Conservation (phyloP, 176 grass and related monocot species). For the Oryza glumipatula region DNA sequence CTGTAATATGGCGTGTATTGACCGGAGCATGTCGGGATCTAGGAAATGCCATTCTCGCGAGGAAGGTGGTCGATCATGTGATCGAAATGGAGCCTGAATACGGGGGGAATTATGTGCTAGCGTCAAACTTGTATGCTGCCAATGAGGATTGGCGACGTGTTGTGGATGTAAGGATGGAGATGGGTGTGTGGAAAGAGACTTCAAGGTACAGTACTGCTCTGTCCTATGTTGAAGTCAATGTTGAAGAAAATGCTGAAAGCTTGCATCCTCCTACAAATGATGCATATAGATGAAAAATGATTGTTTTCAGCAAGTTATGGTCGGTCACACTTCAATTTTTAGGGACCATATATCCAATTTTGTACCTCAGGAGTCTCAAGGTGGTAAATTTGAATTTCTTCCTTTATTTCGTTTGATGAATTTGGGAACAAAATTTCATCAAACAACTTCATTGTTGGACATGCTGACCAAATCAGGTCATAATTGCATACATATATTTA, state of each 20-base stretch:
- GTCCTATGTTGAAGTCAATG: constrained; percentile 48
- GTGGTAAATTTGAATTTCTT: neutral
- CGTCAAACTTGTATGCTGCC: constrained; percentile 61
- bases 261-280: constrained; percentile 13
- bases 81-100: constrained; percentile 53
- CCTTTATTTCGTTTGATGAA: neutral
- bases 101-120: constrained; percentile 50
- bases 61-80: constrained; percentile 48
- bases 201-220: constrained; percentile 20
- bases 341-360: neutral
- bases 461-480: neutral
- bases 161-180: constrained; percentile 46
- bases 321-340: neutral
- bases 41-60: constrained; percentile 48
- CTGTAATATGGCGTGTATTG: constrained; percentile 64
- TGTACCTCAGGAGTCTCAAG: neutral
- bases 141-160: constrained; percentile 60
- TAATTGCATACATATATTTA: neutral
- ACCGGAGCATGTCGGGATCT: constrained; percentile 57
- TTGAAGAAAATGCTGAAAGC: constrained; percentile 31
- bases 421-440: neutral
- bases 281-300: neutral
- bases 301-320: neutral
- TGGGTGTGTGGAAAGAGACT: constrained; percentile 44
- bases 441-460: neutral